Conservation (phyloP, 2,329 filamentous ascomycete genomes). For the Helminthosporium solani region DNA sequence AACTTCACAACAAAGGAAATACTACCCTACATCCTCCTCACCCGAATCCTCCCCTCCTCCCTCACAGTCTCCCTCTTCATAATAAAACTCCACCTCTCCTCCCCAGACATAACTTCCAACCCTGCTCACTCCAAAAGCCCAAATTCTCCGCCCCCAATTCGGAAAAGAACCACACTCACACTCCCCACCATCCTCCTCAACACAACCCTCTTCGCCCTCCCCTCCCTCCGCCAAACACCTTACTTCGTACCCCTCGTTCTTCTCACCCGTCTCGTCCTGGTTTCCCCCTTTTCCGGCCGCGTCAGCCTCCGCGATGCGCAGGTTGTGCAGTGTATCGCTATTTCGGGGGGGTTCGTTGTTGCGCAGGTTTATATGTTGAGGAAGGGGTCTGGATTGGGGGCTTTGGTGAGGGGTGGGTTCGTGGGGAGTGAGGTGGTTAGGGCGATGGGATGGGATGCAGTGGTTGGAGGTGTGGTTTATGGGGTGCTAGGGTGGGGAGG, state of each 20-base stretch:
- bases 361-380: constrained; percentile 23
- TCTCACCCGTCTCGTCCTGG: constrained; percentile 19
- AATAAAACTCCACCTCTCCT: constrained; percentile 26
- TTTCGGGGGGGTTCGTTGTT: constrained; percentile 28
- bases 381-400: constrained; percentile 8
- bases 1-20: constrained; percentile 11
- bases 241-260: constrained; percentile 24
- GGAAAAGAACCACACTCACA: constrained; percentile 19
- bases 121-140: not conserved
- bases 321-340: constrained; percentile 19
- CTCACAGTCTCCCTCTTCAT: constrained; percentile 31
- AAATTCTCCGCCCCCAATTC: not conserved
- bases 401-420: not conserved
- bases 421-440: constrained; percentile 20
- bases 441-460: constrained; percentile 31
- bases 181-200: constrained; percentile 32
- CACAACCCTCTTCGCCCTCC: constrained; percentile 20
- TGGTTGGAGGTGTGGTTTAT: constrained; percentile 19
- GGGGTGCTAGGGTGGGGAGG: constrained; percentile 26
- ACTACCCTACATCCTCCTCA: constrained; percentile 27
- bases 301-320: constrained; percentile 18
- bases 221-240: constrained; percentile 15
- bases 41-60: constrained; percentile 31
- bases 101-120: constrained; percentile 13
- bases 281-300: constrained; percentile 24